phyloP scores from a whole-genome alignment of 1,284 basidiomycete genomes.

The Marasmius fiardii region DNA sequence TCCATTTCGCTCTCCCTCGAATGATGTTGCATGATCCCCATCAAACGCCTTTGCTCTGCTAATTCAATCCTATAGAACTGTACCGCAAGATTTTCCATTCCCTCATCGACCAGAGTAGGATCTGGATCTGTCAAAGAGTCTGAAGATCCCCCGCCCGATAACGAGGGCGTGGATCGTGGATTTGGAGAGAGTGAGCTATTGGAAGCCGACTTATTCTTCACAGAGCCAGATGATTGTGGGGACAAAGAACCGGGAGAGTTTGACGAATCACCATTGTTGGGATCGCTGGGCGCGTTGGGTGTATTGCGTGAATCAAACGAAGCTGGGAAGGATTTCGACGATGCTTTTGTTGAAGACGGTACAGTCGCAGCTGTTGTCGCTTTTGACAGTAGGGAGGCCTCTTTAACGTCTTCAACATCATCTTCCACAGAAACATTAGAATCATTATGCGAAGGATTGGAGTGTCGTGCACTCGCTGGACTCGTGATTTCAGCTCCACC shows the following conservation, averaged over 20 bases:
- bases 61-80: constrained; percentile 91
- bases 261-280: neutral
- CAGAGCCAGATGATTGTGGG: neutral
- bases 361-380: neutral
- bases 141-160: constrained; percentile 7
- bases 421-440: neutral
- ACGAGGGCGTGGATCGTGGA: neutral
- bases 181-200: neutral
- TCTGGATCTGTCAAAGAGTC: neutral
- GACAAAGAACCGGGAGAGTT: neutral
- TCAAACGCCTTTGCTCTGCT: constrained; percentile 85
- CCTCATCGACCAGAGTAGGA: constrained; percentile 46
- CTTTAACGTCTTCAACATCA: neutral
- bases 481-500: neutral
- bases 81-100: constrained; percentile 80
- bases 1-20: constrained; percentile 45
- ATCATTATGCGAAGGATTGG: neutral
- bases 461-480: neutral
- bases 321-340: neutral
- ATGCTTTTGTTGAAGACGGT: neutral
- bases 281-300: neutral
- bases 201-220: neutral
- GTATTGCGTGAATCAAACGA: neutral
- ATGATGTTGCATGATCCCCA: constrained; percentile 92
- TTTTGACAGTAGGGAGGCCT: neutral